A percentile compares a stretch with the other conserved stretches of the same genome.
phyloP scores from a whole-genome alignment of 495 filamentous ascomycete species.

The Tuber magnatum region DNA sequence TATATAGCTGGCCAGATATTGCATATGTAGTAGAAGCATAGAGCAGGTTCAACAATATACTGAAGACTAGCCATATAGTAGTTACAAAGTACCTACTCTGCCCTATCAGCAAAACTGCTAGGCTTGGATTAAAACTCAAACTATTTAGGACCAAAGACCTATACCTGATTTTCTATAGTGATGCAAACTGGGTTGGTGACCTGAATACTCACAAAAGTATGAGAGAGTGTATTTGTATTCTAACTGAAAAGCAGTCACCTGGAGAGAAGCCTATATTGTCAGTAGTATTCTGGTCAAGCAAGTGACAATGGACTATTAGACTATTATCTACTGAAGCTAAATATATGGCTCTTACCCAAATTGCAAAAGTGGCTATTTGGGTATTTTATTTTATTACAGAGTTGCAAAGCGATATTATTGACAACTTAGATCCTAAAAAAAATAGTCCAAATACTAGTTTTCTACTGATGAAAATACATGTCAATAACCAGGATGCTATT shows the following conservation, averaged over 20 bases:
- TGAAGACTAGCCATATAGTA: too few species aligned
- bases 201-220: neutral
- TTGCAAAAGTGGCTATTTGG: neutral
- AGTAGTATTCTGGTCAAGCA: neutral
- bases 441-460: rapidly evolving
- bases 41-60: neutral
- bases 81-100: too few species aligned
- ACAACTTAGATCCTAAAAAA: rapidly evolving
- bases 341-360: neutral
- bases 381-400: neutral
- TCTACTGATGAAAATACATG: neutral
- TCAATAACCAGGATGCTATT: neutral
- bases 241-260: neutral
- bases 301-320: too few species aligned
- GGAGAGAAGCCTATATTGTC: neutral
- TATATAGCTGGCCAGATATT: neutral
- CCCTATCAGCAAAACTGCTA: too few species aligned
- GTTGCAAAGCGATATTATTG: too few species aligned
- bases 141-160: neutral
- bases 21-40: neutral
- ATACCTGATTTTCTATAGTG: neutral
- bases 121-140: too few species aligned
- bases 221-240: neutral
- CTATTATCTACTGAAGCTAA: neutral
- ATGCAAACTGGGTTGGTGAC: neutral